Evolutionary conservation across 1,284 basidiomycete genomes (phyloP).

Genomic region (Rhodotorula sp.): DNA sequence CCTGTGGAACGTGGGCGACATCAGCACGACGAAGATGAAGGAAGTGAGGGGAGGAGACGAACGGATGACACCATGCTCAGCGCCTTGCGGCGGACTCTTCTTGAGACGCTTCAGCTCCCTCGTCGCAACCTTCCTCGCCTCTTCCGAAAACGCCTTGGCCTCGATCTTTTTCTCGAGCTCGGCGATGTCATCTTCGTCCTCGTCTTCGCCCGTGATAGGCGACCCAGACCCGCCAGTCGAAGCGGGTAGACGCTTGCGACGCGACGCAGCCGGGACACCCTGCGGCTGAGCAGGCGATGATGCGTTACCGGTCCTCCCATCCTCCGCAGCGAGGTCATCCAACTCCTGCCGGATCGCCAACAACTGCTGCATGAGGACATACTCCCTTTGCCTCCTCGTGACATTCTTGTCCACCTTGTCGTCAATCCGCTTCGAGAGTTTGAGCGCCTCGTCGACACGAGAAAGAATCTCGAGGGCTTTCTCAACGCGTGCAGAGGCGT

Average conservation of each 20-base stretch:
- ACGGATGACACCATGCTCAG: slow-evolving; percentile 44
- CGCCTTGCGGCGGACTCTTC: slow-evolving; percentile 43
- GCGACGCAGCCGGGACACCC: no score
- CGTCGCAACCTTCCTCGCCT: slow-evolving; percentile 41
- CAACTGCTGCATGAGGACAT: slow-evolving; percentile 37
- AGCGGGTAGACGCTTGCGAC: no score
- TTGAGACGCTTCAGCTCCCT: slow-evolving; percentile 45
- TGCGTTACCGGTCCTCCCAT: not conserved
- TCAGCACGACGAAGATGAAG: not conserved
- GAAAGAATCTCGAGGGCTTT: slow-evolving; percentile 28
- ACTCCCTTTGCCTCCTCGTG: slow-evolving; percentile 35
- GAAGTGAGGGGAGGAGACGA: not conserved
- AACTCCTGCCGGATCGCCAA: slow-evolving; percentile 42
- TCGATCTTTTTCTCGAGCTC: slow-evolving; percentile 40
- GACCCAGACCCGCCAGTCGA: not conserved
- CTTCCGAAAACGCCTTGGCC: slow-evolving; percentile 40
- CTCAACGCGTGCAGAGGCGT: slow-evolving; percentile 21
- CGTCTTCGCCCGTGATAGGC: slow-evolving; percentile 30
- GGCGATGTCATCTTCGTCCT: slow-evolving; percentile 42
- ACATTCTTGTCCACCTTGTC: slow-evolving; percentile 29
- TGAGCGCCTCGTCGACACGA: slow-evolving; percentile 19
- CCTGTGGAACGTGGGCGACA: slow-evolving; percentile 2
- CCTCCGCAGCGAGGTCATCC: slow-evolving; percentile 33
- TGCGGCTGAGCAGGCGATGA: not conserved
- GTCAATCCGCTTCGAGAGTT: slow-evolving; percentile 27